Evolutionary conservation across 345 rosid genomes (phyloP).

Genomic region (Camelina laxa): DNA sequence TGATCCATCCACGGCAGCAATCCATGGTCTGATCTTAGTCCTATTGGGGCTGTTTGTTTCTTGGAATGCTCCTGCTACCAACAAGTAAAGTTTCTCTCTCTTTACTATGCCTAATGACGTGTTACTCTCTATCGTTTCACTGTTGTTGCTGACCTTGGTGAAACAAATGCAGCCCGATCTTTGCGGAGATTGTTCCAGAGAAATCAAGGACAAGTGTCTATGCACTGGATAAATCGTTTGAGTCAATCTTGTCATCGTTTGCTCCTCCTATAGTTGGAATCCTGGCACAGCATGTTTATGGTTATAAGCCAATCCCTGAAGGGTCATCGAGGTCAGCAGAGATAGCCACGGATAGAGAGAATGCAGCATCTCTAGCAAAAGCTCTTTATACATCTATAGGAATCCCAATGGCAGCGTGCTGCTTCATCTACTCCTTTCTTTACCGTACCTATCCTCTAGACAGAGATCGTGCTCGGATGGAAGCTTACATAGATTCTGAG

Average conservation of each 20-base stretch:
- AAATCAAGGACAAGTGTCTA: conserved; percentile 79
- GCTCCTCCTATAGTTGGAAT: conserved; percentile 91
- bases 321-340: conserved; percentile 53
- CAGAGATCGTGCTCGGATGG: conserved; percentile 78
- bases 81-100: conserved; percentile 63
- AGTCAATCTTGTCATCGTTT: conserved; percentile 78
- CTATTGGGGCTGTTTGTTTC: conserved; percentile 70
- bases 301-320: conserved; percentile 68
- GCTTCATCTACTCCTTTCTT: conserved; percentile 75
- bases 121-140: neutral
- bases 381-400: conserved; percentile 81
- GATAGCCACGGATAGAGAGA: conserved; percentile 68
- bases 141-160: conserved; percentile 24
- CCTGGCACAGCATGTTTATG: conserved; percentile 78
- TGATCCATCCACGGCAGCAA: conserved; percentile 65
- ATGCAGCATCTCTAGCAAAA: conserved; percentile 78
- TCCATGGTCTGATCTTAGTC: conserved; percentile 63
- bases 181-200: conserved; percentile 92
- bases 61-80: conserved; percentile 93
- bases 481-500: conserved; percentile 73
- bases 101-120: neutral
- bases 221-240: conserved; percentile 80
- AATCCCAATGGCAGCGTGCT: conserved; percentile 77
- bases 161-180: conserved; percentile 67
- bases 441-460: conserved; percentile 81